Conservation (phyloP, 345 rosid species). For the Excoecaria agallocha region DNA sequence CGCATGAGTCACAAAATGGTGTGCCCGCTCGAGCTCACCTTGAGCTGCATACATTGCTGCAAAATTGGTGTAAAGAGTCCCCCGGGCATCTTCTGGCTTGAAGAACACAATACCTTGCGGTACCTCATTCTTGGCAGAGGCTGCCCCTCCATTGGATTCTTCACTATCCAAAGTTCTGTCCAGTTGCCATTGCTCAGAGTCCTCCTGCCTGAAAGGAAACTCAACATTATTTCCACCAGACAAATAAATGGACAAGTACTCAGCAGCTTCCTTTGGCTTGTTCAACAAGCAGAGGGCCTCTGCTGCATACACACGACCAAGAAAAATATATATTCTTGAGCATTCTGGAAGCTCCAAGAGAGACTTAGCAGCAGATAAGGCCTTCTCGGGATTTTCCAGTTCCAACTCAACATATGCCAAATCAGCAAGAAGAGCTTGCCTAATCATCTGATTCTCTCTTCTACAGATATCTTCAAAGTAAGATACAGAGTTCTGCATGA, state of each 20-base stretch:
- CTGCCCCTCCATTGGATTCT: slow-evolving; percentile 51
- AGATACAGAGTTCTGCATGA: slow-evolving; percentile 57
- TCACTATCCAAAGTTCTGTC: slow-evolving; percentile 57
- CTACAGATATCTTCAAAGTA: slow-evolving; percentile 43
- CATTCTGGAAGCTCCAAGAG: slow-evolving; percentile 68
- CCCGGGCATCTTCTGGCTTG: slow-evolving; percentile 89
- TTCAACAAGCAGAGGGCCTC: slow-evolving; percentile 92
- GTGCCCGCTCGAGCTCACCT: slow-evolving; percentile 72
- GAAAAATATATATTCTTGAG: slow-evolving; percentile 66
- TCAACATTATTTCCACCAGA: slow-evolving; percentile 56
- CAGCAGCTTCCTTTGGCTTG: slow-evolving; percentile 76
- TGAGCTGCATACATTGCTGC: slow-evolving; percentile 63
- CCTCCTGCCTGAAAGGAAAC: slow-evolving; percentile 69
- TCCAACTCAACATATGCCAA: slow-evolving; percentile 82
- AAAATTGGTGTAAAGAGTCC: slow-evolving; percentile 72
- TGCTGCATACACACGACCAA: slow-evolving; percentile 82
- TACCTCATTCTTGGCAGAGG: slow-evolving; percentile 36
- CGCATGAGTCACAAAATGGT: slow-evolving; percentile 54
- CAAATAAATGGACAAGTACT: slow-evolving; percentile 64
- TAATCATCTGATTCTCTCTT: slow-evolving; percentile 58
- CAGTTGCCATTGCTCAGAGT: slow-evolving; percentile 56
- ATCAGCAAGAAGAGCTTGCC: slow-evolving; percentile 76
- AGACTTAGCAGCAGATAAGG: slow-evolving; percentile 65
- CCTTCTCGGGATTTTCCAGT: slow-evolving; percentile 76
- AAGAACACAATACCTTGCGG: slow-evolving; percentile 40